These are phyloP conservation scores for Wickerhamiella shivajii DNA, from an alignment of 805 yeast genomes.

Conservation along the genomic window DNA sequence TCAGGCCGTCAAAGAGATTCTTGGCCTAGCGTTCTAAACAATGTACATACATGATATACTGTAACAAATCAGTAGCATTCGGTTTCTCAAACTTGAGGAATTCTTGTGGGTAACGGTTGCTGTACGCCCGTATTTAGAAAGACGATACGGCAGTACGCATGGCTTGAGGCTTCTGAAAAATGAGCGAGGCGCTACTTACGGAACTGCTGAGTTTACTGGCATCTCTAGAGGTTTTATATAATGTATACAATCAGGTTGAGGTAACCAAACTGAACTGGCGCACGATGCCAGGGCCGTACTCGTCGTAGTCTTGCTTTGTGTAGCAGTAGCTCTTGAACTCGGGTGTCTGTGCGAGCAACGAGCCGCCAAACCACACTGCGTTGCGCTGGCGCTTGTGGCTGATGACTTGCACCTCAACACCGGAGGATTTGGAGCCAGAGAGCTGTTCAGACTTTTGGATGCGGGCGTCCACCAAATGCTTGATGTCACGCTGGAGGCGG, in stretches of 20 bases:
- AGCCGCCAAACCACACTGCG: slow-evolving; percentile 99
- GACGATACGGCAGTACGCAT: too few relatives aligned
- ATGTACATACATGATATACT: too few relatives aligned
- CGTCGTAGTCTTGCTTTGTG: slow-evolving; percentile 94
- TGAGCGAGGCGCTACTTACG: too few relatives aligned
- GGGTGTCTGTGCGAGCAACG: slow-evolving; percentile 88
- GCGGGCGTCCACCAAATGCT: slow-evolving; percentile 75
- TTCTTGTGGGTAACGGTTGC: too few relatives aligned
- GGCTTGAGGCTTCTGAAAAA: too few relatives aligned
- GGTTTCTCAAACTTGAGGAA: too few relatives aligned
- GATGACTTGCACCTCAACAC: slow-evolving; percentile 93
- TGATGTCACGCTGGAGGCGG: slow-evolving; percentile 89
- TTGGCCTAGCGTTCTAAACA: too few relatives aligned
- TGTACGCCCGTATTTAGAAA: too few relatives aligned
- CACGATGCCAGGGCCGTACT: slow-evolving; percentile 93
- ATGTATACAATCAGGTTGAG: too few relatives aligned
- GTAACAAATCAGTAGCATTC: too few relatives aligned
- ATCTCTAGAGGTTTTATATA: too few relatives aligned
- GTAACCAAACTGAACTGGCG: slow-evolving; percentile 84
- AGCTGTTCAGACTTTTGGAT: slow-evolving; percentile 65
- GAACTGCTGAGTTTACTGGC: too few relatives aligned
- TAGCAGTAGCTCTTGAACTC: slow-evolving; percentile 94
- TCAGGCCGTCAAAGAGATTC: slow-evolving; percentile 25
- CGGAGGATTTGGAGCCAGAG: slow-evolving; percentile 66
- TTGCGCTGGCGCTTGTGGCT: slow-evolving; percentile 94